phyloP scores from a whole-genome alignment of 164 flowering plant species.

The Cinnamomum chago region DNA sequence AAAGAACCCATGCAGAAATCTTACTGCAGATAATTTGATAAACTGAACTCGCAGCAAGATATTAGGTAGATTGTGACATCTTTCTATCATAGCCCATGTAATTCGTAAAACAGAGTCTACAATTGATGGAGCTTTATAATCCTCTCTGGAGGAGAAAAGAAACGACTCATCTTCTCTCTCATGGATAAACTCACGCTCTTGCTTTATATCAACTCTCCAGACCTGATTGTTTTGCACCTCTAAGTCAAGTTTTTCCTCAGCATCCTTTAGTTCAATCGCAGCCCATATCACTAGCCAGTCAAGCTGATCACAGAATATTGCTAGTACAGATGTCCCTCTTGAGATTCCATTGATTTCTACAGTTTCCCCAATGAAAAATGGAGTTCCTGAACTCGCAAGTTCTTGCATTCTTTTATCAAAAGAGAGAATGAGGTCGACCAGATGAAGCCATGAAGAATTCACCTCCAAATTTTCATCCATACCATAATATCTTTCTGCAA shows the following conservation, averaged over 20 bases:
- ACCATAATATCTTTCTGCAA: slow-evolving; percentile 37
- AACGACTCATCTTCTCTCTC: slow-evolving; percentile 20
- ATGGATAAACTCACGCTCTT: slow-evolving; percentile 5
- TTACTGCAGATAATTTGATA: slow-evolving; percentile 41
- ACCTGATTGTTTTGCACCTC: slow-evolving; percentile 41
- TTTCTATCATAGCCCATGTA: slow-evolving; percentile 42
- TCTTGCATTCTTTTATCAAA: slow-evolving; percentile 54
- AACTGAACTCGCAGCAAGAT: slow-evolving; percentile 28
- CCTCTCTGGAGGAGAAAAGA: slow-evolving; percentile 38
- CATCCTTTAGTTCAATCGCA: slow-evolving; percentile 58
- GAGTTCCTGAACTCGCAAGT: slow-evolving; percentile 39
- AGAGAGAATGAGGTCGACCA: slow-evolving; percentile 47
- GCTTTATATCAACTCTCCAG: slow-evolving; percentile 30
- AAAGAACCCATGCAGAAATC: slow-evolving; percentile 43
- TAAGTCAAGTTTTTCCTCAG: slow-evolving; percentile 42
- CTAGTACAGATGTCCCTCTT: slow-evolving; percentile 32
- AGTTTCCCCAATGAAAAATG: slow-evolving; percentile 13
- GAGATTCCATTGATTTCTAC: slow-evolving; percentile 15
- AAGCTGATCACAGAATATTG: slow-evolving; percentile 41
- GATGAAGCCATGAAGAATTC: slow-evolving; percentile 53
- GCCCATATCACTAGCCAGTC: slow-evolving; percentile 71
- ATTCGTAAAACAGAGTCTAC: slow-evolving; percentile 39
- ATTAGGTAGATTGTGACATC: slow-evolving; percentile 44
- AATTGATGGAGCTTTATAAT: slow-evolving; percentile 46
- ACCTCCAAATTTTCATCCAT: slow-evolving; percentile 27